Percentiles rank a stretch among this genome's conserved stretches.
Conservation (phyloP, 371 early-diverging fungal genomes). For the Syncephalastrum racemosum region DNA sequence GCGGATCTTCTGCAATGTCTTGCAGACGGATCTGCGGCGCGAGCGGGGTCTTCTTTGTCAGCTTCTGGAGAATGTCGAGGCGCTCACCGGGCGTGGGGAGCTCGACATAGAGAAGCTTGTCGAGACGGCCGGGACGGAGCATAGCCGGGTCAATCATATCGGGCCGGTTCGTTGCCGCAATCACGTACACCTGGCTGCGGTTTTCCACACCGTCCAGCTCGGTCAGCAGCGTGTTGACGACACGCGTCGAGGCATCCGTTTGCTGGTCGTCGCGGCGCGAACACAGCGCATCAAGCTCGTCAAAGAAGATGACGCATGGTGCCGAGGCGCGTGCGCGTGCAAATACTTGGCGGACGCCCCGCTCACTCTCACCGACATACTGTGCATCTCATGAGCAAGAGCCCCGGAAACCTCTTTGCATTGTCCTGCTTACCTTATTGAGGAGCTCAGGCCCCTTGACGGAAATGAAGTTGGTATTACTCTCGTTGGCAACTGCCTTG, state of each 20-base stretch:
- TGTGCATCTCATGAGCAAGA: constrained; percentile 5
- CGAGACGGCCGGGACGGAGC: constrained; percentile 98
- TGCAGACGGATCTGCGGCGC: constrained; percentile 65
- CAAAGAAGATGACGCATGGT: constrained; percentile 99
- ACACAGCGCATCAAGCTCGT: constrained; percentile 99
- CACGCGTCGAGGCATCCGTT: constrained; percentile 89
- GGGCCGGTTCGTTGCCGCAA: constrained; percentile 99
- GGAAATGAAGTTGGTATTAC: constrained; percentile 97
- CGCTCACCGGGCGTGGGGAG: constrained; percentile 86
- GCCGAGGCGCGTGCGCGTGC: constrained; percentile 92
- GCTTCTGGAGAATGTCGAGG: constrained; percentile 84
- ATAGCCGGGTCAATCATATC: constrained; percentile 99
- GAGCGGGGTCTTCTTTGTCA: constrained; percentile 84
- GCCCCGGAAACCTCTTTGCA: neutral
- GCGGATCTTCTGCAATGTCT: constrained; percentile 70
- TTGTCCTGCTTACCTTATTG: constrained; percentile 79
- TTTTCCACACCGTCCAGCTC: constrained; percentile 98
- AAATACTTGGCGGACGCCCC: constrained; percentile 97
- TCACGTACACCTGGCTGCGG: constrained; percentile 91
- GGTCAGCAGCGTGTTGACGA: constrained; percentile 98
- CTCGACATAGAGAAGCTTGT: constrained; percentile 96
- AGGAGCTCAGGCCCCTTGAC: constrained; percentile 99
- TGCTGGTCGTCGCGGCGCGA: constrained; percentile 76
- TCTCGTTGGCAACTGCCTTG: constrained; percentile 98
- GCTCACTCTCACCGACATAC: constrained; percentile 99